Conservation (phyloP, 2,329 filamentous ascomycete genomes). For the Pseudogymnoascus sp. region DNA sequence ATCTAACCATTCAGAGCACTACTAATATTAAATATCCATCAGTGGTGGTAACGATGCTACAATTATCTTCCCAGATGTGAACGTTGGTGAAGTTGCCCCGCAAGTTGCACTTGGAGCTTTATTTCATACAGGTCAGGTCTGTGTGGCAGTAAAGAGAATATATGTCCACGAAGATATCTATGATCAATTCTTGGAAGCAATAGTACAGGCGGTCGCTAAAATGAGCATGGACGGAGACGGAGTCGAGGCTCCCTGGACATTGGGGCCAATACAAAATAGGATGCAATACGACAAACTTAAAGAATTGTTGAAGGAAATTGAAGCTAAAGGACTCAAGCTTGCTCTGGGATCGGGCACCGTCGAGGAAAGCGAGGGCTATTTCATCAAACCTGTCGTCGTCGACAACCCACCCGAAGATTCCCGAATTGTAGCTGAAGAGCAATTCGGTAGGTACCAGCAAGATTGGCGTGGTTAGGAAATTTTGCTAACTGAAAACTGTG, state of each 20-base stretch:
- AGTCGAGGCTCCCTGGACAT: slow-evolving; percentile 26
- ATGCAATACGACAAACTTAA: slow-evolving; percentile 54
- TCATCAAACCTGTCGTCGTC: slow-evolving; percentile 51
- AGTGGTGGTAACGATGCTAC: slow-evolving; percentile 46
- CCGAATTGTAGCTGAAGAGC: slow-evolving; percentile 49
- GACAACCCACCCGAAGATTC: slow-evolving; percentile 48
- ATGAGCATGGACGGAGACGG: slow-evolving; percentile 26
- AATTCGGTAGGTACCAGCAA: slow-evolving; percentile 39
- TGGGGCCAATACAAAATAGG: slow-evolving; percentile 52
- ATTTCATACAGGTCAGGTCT: slow-evolving; percentile 47
- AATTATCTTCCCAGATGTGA: slow-evolving; percentile 44
- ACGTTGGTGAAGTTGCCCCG: slow-evolving; percentile 37
- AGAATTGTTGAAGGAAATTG: slow-evolving; percentile 44
- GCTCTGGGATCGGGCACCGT: slow-evolving; percentile 38
- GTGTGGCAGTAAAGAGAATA: slow-evolving; percentile 48
- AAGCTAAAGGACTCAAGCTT: slow-evolving; percentile 42
- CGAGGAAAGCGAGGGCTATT: slow-evolving; percentile 40
- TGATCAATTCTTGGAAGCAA: slow-evolving; percentile 41
- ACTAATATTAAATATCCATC: not conserved
- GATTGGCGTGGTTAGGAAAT: not conserved
- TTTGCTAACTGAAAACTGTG: slow-evolving; percentile 1
- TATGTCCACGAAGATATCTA: slow-evolving; percentile 55
- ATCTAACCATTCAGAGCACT: not conserved
- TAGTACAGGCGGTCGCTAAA: slow-evolving; percentile 38
- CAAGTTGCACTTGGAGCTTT: slow-evolving; percentile 40